Percentiles rank a stretch among this genome's conserved stretches.
Evolutionary conservation across 1,139 yeast species (phyloP).

Genomic region (Diutina mesorugosa): DNA sequence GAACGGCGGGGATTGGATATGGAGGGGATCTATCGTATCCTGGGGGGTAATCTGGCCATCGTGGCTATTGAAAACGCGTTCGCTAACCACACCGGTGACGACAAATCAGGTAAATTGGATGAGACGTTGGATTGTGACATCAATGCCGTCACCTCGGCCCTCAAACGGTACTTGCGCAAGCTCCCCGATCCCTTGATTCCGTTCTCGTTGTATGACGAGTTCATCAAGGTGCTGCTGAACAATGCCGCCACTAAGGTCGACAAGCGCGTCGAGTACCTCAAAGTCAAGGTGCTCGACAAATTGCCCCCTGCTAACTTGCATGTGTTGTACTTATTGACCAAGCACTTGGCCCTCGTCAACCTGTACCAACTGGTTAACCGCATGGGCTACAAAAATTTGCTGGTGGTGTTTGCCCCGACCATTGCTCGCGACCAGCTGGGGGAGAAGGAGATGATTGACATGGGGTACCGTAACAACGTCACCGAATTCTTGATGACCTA

Average conservation of each 20-base stretch:
- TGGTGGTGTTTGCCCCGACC: constrained; percentile 95
- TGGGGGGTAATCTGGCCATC: constrained; percentile 77
- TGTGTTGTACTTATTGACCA: constrained; percentile 42
- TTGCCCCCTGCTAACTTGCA: constrained; percentile 62
- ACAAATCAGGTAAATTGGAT: constrained; percentile 25
- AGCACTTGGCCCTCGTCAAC: constrained; percentile 52
- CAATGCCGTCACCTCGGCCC: constrained; percentile 74
- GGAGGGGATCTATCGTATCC: constrained; percentile 87
- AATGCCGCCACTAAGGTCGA: constrained; percentile 4
- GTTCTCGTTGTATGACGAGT: constrained; percentile 51
- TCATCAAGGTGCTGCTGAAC: constrained; percentile 29
- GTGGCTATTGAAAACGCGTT: constrained; percentile 40
- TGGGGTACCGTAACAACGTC: constrained; percentile 69
- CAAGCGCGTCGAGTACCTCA: constrained; percentile 15
- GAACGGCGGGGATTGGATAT: constrained; percentile 57
- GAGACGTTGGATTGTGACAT: constrained; percentile 55
- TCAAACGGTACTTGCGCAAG: constrained; percentile 75
- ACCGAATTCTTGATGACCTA: constrained; percentile 66
- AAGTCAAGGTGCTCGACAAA: constrained; percentile 15
- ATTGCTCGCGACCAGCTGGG: constrained; percentile 72
- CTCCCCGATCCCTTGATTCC: constrained; percentile 82
- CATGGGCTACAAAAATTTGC: constrained; percentile 73
- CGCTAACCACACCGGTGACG: constrained; percentile 22
- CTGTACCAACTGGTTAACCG: constrained; percentile 37
- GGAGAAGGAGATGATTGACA: constrained; percentile 75